These are phyloP conservation scores for Zygnema cylindricum DNA, from an alignment of 139 green algal genomes.

Conservation along the genomic window DNA sequence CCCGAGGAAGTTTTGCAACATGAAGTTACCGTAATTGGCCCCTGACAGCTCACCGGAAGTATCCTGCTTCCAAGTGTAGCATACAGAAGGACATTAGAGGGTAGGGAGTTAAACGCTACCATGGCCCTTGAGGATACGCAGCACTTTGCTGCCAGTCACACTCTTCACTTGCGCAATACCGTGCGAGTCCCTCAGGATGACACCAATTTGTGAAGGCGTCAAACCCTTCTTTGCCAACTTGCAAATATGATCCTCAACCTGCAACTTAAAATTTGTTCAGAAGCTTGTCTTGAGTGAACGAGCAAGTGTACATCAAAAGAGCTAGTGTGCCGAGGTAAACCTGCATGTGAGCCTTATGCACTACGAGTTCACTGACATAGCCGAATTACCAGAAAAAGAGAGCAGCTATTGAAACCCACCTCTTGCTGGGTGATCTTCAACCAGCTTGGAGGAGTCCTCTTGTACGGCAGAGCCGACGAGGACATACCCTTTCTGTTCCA, in stretches of 20 bases:
- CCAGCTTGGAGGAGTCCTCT: constrained; percentile 87
- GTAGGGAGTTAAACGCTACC: constrained; percentile 50
- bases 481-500: constrained; percentile 84
- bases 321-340: no score
- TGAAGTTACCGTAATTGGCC: constrained; percentile 12
- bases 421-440: constrained; percentile 80
- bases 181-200: constrained; percentile 93
- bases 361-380: not conserved
- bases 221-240: constrained; percentile 98
- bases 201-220: constrained; percentile 96
- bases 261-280: no score
- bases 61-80: constrained; percentile 23
- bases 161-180: constrained; percentile 88
- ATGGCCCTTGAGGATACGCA: constrained; percentile 94
- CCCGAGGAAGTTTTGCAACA: no score
- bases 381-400: no score
- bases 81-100: constrained; percentile 41
- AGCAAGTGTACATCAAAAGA: constrained; percentile 6
- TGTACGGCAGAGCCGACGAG: constrained; percentile 94
- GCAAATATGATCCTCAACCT: constrained; percentile 82
- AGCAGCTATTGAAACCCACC: no score
- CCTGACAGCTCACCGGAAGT: constrained; percentile 49
- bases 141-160: constrained; percentile 94
- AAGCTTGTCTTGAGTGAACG: not conserved
- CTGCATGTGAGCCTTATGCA: no score